phyloP scores from a whole-genome alignment of 208 protist genomes.

The Spongospora subterranea region DNA sequence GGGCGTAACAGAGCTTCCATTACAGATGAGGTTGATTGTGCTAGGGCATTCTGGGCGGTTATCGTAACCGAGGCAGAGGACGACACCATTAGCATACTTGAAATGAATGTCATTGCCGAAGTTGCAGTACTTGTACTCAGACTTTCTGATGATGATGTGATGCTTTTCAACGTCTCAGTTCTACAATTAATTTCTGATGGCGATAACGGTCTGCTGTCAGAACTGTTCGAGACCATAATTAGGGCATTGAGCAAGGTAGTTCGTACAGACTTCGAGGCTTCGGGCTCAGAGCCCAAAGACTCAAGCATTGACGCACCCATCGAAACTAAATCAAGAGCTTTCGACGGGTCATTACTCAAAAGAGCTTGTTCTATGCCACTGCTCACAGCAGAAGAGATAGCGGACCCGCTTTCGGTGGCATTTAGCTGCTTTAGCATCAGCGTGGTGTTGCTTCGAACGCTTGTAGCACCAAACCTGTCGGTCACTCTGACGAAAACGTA shows the following conservation, averaged over 20 bases:
- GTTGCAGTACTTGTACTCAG: not conserved
- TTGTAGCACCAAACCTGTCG: not conserved
- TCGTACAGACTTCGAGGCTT: not conserved
- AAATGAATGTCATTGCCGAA: not conserved
- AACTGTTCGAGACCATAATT: not conserved
- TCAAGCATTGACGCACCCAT: not conserved
- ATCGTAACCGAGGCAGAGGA: not conserved
- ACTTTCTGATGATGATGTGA: not conserved
- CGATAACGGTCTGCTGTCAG: not conserved
- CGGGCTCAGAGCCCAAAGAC: not conserved
- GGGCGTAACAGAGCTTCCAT: slow-evolving; percentile 4
- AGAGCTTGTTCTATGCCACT: not conserved
- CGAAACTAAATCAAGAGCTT: not conserved
- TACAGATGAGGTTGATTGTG: not conserved
- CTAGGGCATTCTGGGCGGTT: not conserved
- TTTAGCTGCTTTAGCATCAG: not conserved
- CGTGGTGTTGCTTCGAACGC: not conserved
- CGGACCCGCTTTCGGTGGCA: not conserved
- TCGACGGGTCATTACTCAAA: not conserved
- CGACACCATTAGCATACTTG: not conserved
- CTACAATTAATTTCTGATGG: not conserved
- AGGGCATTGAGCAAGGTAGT: slow-evolving; percentile 9
- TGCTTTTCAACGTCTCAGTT: not conserved
- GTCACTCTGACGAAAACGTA: not conserved
- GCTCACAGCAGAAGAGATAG: not conserved